A percentile compares a stretch with the other conserved stretches of the same genome.
Evolutionary conservation across 1,284 basidiomycete genomes (phyloP).

Genomic region (Fomitopsis palustris): DNA sequence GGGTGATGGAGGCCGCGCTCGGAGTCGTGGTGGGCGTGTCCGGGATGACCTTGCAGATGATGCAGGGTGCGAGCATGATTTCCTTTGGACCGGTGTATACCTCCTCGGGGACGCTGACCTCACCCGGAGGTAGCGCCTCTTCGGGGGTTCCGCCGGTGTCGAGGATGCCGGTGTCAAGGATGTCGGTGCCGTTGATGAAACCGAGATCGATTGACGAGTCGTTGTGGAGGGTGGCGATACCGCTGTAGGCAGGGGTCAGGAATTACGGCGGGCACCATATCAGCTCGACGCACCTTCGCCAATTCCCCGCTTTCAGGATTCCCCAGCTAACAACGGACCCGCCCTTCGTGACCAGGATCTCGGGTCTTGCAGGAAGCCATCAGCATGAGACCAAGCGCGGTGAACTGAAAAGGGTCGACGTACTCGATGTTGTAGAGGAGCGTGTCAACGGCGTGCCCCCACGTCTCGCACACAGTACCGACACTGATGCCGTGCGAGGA

Average conservation of each 20-base stretch:
- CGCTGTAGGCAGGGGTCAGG: neutral
- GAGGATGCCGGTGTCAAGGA: neutral
- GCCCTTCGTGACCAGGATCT: neutral
- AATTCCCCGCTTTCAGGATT: neutral
- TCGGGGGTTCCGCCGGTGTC: neutral
- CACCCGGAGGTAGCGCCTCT: neutral
- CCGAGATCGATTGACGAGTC: neutral
- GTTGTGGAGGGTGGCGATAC: neutral
- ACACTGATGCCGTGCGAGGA: neutral
- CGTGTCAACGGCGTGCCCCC: neutral
- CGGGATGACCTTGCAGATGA: neutral
- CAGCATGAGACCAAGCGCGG: neutral
- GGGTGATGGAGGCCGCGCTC: neutral
- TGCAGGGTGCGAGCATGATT: neutral
- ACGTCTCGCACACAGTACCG: neutral
- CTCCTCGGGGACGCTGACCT: neutral
- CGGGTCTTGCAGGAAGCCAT: neutral
- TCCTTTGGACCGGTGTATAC: neutral
- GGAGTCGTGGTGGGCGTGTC: neutral
- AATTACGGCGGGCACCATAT: neutral
- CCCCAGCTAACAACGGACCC: neutral
- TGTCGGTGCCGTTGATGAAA: neutral
- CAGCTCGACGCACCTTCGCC: neutral
- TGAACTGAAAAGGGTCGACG: neutral
- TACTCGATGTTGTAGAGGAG: neutral